Evolutionary conservation across 192 early-diverging fungal genomes (phyloP).

Genomic region (Diversispora epigaea): DNA sequence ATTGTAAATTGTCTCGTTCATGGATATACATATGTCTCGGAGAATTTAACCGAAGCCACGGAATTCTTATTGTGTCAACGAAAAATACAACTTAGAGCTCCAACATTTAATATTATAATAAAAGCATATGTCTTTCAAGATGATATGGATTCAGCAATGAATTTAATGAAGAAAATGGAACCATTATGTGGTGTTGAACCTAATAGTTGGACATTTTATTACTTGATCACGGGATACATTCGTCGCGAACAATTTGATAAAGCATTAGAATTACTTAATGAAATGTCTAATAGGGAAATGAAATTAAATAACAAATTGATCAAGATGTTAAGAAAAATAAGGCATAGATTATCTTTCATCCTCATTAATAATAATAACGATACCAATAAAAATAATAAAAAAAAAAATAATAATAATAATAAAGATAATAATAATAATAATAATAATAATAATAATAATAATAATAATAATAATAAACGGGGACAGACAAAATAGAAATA

Average conservation of each 20-base stretch:
- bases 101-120: constrained; percentile 3
- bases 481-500: no score
- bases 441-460: no score
- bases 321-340: no score
- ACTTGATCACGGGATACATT: constrained; percentile 1
- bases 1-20: background rate
- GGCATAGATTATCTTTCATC: no score
- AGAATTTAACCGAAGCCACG: background rate
- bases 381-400: no score
- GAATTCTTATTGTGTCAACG: background rate
- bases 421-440: no score
- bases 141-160: background rate
- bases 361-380: no score
- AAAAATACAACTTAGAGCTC: background rate
- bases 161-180: background rate
- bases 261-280: background rate
- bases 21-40: background rate
- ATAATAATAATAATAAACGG: no score
- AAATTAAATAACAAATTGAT: background rate
- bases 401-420: no score
- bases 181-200: background rate
- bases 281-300: background rate
- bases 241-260: background rate
- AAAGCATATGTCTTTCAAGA: background rate
- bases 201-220: background rate